Conservation (phyloP, 2,329 filamentous ascomycete species). For the Fusarium humuli region DNA sequence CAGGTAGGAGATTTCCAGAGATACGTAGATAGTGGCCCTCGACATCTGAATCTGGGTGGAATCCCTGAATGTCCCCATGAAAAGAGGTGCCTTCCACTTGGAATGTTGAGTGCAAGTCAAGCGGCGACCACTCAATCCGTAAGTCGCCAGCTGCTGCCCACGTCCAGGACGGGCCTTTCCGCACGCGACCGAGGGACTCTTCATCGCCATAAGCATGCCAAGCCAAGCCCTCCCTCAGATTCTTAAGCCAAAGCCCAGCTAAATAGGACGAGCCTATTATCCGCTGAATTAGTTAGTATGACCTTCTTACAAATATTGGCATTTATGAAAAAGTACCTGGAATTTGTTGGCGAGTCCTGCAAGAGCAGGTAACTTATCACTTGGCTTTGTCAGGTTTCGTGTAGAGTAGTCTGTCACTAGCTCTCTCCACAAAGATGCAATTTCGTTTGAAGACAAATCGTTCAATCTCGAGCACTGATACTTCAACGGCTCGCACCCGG, state of each 20-base stretch:
- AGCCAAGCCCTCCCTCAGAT: background rate
- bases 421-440: background rate
- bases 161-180: background rate
- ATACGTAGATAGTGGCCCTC: background rate
- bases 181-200: background rate
- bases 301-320: fast-evolving
- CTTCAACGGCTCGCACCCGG: background rate
- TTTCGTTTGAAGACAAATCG: background rate
- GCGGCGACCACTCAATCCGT: background rate
- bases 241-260: background rate
- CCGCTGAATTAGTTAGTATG: background rate
- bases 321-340: background rate
- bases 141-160: background rate
- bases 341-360: background rate
- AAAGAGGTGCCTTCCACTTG: background rate
- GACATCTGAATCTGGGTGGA: background rate
- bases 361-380: background rate
- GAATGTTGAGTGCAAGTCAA: background rate
- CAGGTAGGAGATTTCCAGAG: background rate
- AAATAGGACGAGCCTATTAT: background rate
- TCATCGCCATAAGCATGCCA: background rate
- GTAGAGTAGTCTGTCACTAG: background rate
- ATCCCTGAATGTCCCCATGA: background rate
- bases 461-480: background rate
- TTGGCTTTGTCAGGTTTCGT: background rate